Evolutionary conservation across 2,329 filamentous ascomycete genomes (phyloP).

Genomic region (Diaporthe citri): DNA sequence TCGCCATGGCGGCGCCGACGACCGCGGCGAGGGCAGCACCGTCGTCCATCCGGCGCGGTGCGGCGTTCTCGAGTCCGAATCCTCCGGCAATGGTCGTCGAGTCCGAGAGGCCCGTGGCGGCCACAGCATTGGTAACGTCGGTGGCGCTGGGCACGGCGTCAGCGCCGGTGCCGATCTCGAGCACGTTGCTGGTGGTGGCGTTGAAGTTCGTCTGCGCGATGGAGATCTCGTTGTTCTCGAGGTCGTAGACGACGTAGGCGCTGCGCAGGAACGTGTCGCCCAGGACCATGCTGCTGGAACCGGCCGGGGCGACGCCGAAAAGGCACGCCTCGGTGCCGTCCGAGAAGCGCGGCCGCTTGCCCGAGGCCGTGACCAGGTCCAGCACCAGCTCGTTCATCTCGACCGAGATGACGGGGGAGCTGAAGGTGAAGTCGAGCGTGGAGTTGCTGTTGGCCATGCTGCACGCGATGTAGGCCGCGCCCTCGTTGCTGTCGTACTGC

Average conservation of each 20-base stretch:
- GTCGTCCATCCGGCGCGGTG: background rate
- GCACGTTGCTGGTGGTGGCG: slow-evolving; percentile 61
- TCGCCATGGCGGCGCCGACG: slow-evolving; percentile 25
- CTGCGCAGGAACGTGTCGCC: slow-evolving; percentile 82
- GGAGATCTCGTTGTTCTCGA: slow-evolving; percentile 78
- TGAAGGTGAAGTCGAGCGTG: slow-evolving; percentile 68
- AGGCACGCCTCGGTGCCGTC: slow-evolving; percentile 71
- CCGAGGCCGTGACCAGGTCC: slow-evolving; percentile 60
- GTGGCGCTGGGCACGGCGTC: slow-evolving; percentile 67
- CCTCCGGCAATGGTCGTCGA: slow-evolving; percentile 39
- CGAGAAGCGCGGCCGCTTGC: slow-evolving; percentile 62
- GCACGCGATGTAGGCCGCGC: slow-evolving; percentile 73
- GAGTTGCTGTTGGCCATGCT: slow-evolving; percentile 57
- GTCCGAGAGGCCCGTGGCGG: slow-evolving; percentile 58
- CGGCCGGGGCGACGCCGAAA: slow-evolving; percentile 75
- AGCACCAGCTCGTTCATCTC: slow-evolving; percentile 71
- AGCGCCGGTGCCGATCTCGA: slow-evolving; percentile 67
- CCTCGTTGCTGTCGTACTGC: slow-evolving; percentile 64
- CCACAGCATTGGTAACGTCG: slow-evolving; percentile 60
- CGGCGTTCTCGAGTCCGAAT: slow-evolving; percentile 39
- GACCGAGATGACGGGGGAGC: slow-evolving; percentile 65
- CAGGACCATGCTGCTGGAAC: slow-evolving; percentile 68
- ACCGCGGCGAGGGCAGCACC: background rate
- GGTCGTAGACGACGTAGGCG: slow-evolving; percentile 82
- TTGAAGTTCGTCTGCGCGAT: slow-evolving; percentile 77